Conservation (phyloP, 2,329 filamentous ascomycete genomes). For the Hypoxylon sp. region DNA sequence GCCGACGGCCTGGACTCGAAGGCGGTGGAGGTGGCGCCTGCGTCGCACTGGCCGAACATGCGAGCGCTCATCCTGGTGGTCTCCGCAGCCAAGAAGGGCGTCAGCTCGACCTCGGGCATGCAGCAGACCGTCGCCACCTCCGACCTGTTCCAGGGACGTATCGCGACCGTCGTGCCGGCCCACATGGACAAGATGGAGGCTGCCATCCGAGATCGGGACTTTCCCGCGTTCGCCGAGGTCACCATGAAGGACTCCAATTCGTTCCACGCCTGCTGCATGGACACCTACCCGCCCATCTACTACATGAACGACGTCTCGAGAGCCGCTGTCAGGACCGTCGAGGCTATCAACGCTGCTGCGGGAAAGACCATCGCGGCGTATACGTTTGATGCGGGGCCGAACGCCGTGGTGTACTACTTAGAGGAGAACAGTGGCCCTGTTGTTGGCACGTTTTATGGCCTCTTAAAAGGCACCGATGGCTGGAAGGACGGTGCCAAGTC, state of each 20-base stretch:
- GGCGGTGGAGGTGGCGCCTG: conserved; percentile 88
- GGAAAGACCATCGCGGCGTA: conserved; percentile 89
- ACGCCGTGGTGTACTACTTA: conserved; percentile 95
- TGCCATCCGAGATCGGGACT: conserved; percentile 82
- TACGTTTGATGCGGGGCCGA: conserved; percentile 97
- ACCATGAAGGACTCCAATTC: conserved; percentile 98
- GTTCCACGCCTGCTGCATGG: conserved; percentile 94
- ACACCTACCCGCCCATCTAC: conserved; percentile 97
- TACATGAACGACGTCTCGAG: conserved; percentile 96
- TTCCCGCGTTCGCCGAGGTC: conserved; percentile 85
- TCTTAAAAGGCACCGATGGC: conserved; percentile 73
- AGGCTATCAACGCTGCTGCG: conserved; percentile 84
- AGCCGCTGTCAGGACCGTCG: conserved; percentile 87
- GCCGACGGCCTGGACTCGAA: conserved; percentile 86
- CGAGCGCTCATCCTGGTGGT: conserved; percentile 91
- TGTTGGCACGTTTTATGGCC: conserved; percentile 79
- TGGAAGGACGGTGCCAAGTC: conserved; percentile 73
- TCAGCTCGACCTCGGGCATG: conserved; percentile 94
- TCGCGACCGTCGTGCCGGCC: conserved; percentile 79
- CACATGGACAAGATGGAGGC: conserved; percentile 88
- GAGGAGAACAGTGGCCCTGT: conserved; percentile 80
- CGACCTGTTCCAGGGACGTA: conserved; percentile 83
- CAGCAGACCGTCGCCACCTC: conserved; percentile 95
- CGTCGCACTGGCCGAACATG: conserved; percentile 95
- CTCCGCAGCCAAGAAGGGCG: conserved; percentile 94